phyloP scores from a whole-genome alignment of 495 filamentous ascomycete genomes.

The Lineolata rhizophorae region DNA sequence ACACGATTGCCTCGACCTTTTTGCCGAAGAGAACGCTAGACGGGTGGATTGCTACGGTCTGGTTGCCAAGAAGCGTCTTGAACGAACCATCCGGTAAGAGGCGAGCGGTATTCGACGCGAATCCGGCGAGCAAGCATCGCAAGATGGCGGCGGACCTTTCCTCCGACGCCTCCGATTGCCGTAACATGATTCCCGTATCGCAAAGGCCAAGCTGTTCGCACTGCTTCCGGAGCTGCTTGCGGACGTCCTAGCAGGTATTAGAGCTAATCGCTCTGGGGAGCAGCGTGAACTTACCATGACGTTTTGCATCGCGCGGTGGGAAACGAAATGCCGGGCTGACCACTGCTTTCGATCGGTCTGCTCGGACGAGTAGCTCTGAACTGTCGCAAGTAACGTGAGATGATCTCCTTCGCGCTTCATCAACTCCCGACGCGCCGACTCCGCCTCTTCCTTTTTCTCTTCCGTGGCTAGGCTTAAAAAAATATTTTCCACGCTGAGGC shows the following conservation, averaged over 20 bases:
- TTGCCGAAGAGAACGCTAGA: constrained; percentile 65
- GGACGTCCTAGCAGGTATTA: constrained; percentile 36
- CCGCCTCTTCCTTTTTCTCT: constrained; percentile 57
- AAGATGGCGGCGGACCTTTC: constrained; percentile 36
- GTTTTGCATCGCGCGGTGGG: constrained; percentile 60
- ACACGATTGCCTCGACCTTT: constrained; percentile 88
- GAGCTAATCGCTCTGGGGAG: constrained; percentile 1
- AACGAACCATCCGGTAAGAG: constrained; percentile 72
- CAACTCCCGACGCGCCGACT: constrained; percentile 48
- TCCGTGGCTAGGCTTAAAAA: constrained; percentile 65
- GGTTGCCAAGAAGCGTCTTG: constrained; percentile 59
- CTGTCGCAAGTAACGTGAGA: constrained; percentile 61
- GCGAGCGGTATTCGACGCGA: constrained; percentile 61
- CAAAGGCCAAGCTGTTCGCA: constrained; percentile 30
- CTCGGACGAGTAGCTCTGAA: constrained; percentile 61
- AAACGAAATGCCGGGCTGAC: constrained; percentile 58
- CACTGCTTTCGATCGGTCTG: constrained; percentile 51
- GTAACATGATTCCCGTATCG: too few species aligned
- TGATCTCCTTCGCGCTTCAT: constrained; percentile 74
- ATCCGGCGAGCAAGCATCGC: constrained; percentile 64
- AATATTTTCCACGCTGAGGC: constrained; percentile 71
- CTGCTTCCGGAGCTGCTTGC: constrained; percentile 61
- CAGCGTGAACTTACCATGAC: constrained; percentile 35
- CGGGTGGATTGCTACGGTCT: constrained; percentile 77
- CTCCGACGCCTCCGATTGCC: too few species aligned